phyloP scores from a whole-genome alignment of 257 asterid genomes.

The Scutellaria minor region DNA sequence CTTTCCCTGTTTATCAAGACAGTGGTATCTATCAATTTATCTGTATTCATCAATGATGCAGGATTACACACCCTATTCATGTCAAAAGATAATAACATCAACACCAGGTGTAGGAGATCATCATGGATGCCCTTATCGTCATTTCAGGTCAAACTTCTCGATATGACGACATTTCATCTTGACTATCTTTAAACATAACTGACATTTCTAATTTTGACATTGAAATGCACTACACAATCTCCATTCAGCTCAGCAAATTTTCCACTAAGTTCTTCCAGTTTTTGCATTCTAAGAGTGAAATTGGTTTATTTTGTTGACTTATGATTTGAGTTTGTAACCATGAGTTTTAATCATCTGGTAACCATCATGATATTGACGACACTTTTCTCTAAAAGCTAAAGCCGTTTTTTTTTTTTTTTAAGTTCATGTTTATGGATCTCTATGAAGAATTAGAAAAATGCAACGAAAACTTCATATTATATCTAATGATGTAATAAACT shows the following conservation, averaged over 20 bases:
- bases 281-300: not conserved
- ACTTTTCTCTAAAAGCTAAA: not conserved
- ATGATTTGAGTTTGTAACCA: constrained; percentile 5
- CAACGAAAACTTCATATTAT: not conserved
- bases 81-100: constrained; percentile 83
- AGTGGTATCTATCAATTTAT: constrained; percentile 19
- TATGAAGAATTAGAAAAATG: not conserved
- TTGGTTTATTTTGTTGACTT: constrained; percentile 23
- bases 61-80: constrained; percentile 97
- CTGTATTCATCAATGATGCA: constrained; percentile 46
- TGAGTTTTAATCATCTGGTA: constrained; percentile 16
- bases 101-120: constrained; percentile 96
- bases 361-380: not conserved
- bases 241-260: constrained; percentile 16
- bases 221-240: not conserved
- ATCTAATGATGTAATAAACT: not conserved
- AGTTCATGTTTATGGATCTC: constrained; percentile 1
- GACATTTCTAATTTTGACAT: constrained; percentile 16
- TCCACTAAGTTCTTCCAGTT: not conserved
- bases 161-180: constrained; percentile 19
- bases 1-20: constrained; percentile 18
- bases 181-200: constrained; percentile 23
- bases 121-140: constrained; percentile 97
- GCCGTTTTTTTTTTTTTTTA: not conserved
- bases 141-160: constrained; percentile 75